Conservation (phyloP, 1,139 yeast species). For the Geotrichum candidum region DNA sequence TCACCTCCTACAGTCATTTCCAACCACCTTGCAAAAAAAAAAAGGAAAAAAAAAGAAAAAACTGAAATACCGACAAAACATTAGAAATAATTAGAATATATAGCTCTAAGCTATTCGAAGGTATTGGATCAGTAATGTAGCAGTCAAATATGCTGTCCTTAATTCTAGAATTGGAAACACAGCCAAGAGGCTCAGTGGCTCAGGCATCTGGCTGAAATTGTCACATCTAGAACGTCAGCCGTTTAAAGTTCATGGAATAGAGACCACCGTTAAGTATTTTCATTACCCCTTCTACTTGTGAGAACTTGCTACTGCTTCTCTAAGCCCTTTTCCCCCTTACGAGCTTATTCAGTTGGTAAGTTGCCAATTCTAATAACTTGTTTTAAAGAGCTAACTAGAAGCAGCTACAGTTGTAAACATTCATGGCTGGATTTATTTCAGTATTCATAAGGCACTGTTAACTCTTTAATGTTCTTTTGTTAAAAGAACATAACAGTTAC, state of each 20-base stretch:
- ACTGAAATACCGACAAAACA: background rate
- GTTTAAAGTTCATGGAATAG: background rate
- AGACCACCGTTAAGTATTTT: background rate
- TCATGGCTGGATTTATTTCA: no score
- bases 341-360: no score
- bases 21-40: background rate
- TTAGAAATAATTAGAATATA: background rate
- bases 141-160: background rate
- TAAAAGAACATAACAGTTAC: no score
- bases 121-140: background rate
- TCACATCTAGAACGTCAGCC: background rate
- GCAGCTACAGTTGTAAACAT: no score
- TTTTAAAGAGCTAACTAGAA: no score
- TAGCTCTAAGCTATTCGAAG: background rate
- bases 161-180: background rate
- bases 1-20: background rate
- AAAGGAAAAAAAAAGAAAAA: no score
- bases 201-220: background rate
- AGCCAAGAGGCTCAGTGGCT: background rate
- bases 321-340: background rate
- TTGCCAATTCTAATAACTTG: no score
- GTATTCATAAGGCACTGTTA: no score
- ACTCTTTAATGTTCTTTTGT: no score
- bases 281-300: background rate
- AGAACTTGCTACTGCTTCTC: background rate